Conservation (phyloP, 306 rosid species). For the Lotus japonicus region DNA sequence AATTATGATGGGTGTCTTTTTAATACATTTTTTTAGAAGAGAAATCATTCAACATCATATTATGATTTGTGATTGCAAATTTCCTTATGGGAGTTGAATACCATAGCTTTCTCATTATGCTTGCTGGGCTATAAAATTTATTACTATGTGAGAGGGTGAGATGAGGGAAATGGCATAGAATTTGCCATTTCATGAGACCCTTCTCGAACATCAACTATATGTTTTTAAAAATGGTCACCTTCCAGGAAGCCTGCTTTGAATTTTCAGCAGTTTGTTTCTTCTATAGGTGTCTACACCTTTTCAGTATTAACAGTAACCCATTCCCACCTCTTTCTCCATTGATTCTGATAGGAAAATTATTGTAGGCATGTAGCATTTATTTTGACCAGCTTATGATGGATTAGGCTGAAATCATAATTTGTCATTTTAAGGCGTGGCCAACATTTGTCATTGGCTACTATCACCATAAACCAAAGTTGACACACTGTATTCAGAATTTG, state of each 20-base stretch:
- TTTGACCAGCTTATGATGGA: background rate
- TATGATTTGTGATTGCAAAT: background rate
- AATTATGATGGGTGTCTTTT: background rate
- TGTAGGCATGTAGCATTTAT: background rate
- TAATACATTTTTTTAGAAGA: background rate
- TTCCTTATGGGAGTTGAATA: background rate
- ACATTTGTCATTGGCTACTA: background rate
- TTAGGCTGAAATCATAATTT: background rate
- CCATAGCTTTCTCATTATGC: background rate
- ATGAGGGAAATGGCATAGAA: constrained; percentile 30
- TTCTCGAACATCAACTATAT: constrained; percentile 22
- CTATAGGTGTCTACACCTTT: constrained; percentile 18
- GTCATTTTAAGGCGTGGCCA: background rate
- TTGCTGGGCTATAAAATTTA: background rate
- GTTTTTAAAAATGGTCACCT: constrained; percentile 20
- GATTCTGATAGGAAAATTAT: background rate
- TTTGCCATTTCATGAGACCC: constrained; percentile 34
- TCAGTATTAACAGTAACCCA: background rate
- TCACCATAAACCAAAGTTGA: background rate
- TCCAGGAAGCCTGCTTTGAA: constrained; percentile 18
- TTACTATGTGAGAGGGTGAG: constrained; percentile 25
- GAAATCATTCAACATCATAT: background rate
- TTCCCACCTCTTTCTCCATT: background rate
- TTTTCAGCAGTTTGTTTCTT: constrained; percentile 22
- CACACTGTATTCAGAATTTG: background rate